A percentile compares a stretch with the other conserved stretches of the same genome.
Conservation (phyloP, 2,329 filamentous ascomycete genomes). For the Hyphodiscus sp. region DNA sequence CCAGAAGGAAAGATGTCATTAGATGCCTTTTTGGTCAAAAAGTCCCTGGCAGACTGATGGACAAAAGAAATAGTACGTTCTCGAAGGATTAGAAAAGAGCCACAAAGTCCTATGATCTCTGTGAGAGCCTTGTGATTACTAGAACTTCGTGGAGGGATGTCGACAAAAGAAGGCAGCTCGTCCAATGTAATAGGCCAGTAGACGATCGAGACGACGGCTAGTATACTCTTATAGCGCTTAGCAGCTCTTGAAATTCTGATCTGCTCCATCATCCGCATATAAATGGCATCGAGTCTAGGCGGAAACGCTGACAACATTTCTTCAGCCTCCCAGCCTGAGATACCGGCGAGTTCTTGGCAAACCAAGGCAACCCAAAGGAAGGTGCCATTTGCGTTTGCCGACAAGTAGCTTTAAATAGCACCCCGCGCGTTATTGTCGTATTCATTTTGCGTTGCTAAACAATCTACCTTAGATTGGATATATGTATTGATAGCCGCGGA, state of each 20-base stretch:
- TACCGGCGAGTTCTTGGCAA: background rate
- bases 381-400: constrained; percentile 21
- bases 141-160: too few relatives aligned
- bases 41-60: too few relatives aligned
- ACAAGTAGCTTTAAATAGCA: constrained; percentile 21
- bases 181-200: constrained; percentile 1
- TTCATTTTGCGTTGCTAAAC: background rate
- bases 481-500: constrained; percentile 29
- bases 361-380: too few relatives aligned
- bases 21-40: too few relatives aligned
- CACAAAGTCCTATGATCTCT: too few relatives aligned
- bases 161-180: constrained; percentile 1
- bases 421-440: constrained; percentile 27
- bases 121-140: too few relatives aligned
- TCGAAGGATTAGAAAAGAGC: too few relatives aligned
- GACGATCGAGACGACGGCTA: background rate
- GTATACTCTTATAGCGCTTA: constrained; percentile 1
- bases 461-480: constrained; percentile 12
- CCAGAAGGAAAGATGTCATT: too few relatives aligned
- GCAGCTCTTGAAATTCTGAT: background rate
- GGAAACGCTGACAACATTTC: background rate
- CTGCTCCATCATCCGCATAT: constrained; percentile 2
- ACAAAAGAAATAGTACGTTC: too few relatives aligned
- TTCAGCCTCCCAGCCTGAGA: background rate
- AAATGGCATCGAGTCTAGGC: constrained; percentile 1